These are phyloP conservation scores for Elaphomyces granulatus DNA, from an alignment of 495 filamentous ascomycete genomes.

Conservation along the genomic window DNA sequence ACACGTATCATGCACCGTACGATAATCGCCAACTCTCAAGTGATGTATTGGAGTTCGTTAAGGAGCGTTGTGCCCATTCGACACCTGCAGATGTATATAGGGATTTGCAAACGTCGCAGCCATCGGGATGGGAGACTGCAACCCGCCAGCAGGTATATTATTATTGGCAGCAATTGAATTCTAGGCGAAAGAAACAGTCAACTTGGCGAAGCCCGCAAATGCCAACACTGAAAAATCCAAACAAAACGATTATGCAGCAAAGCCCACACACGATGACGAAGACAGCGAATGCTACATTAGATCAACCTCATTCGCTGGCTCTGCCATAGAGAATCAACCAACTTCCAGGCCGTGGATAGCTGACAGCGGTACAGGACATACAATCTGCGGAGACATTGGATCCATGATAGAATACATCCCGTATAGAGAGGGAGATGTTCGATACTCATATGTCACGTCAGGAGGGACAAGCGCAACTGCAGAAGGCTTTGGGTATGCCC, in stretches of 20 bases:
- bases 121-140: background rate
- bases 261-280: no score
- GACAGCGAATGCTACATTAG: no score
- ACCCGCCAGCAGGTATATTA: constrained; percentile 1
- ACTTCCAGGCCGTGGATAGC: background rate
- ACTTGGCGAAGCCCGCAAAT: no score
- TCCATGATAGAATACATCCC: background rate
- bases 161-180: constrained; percentile 3
- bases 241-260: no score
- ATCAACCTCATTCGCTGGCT: no score
- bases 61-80: background rate
- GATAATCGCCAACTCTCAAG: constrained; percentile 3
- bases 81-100: constrained; percentile 3
- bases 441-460: background rate
- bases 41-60: constrained; percentile 2
- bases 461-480: background rate
- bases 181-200: background rate
- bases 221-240: no score
- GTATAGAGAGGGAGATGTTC: background rate
- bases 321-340: background rate
- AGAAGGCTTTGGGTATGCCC: background rate
- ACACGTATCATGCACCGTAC: constrained; percentile 3
- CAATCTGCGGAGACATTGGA: background rate
- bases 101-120: constrained; percentile 1
- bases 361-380: background rate